A percentile compares a stretch with the other conserved stretches of the same genome.
Conservation (phyloP, 805 yeast genomes). For the Monosporozyma unispora region DNA sequence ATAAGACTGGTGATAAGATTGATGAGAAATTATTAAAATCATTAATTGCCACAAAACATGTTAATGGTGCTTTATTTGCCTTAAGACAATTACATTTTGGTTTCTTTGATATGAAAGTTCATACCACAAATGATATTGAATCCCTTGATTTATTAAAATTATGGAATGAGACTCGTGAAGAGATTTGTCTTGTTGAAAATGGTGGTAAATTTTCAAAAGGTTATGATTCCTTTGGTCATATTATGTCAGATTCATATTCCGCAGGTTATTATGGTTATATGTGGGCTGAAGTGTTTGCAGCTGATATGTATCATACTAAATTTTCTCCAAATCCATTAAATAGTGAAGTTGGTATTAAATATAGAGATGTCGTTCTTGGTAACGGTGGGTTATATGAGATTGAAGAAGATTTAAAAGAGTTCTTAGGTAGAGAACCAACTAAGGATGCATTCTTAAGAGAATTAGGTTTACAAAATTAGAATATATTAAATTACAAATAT, state of each 20-base stretch:
- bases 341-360: slow-evolving; percentile 48
- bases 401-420: slow-evolving; percentile 50
- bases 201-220: slow-evolving; percentile 55
- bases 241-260: slow-evolving; percentile 74
- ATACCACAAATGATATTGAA: slow-evolving; percentile 41
- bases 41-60: slow-evolving; percentile 58
- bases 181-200: slow-evolving; percentile 48
- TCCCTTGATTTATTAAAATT: slow-evolving; percentile 39
- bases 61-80: slow-evolving; percentile 62
- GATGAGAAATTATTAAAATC: slow-evolving; percentile 49
- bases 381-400: slow-evolving; percentile 72
- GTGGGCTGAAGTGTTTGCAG: slow-evolving; percentile 80
- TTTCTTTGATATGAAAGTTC: slow-evolving; percentile 65
- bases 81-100: slow-evolving; percentile 76
- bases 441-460: slow-evolving; percentile 66
- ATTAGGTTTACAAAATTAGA: slow-evolving; percentile 35
- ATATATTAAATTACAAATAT: not conserved
- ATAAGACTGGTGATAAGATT: slow-evolving; percentile 48
- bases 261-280: slow-evolving; percentile 81
- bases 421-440: slow-evolving; percentile 70
- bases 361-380: slow-evolving; percentile 59
- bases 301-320: slow-evolving; percentile 67
- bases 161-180: slow-evolving; percentile 63
- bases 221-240: slow-evolving; percentile 69
- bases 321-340: slow-evolving; percentile 64